phyloP scores from a whole-genome alignment of 2,329 filamentous ascomycete species.

The Fusarium caatingaense region DNA sequence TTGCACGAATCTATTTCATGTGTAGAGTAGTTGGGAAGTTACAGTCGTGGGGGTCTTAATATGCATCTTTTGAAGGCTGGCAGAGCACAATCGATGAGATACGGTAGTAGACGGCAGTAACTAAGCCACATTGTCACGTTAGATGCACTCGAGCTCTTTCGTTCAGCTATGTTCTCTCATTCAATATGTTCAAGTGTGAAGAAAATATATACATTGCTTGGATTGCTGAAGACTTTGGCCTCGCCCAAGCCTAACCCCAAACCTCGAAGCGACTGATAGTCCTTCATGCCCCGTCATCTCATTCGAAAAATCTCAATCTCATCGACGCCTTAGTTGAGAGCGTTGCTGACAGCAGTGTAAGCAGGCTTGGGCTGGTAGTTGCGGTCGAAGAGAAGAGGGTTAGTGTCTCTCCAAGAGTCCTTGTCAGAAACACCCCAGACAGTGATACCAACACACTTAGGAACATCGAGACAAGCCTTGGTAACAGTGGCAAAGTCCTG shows the following conservation, averaged over 20 bases:
- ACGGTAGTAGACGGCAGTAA: fast-evolving
- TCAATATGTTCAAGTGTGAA: constrained; percentile 1
- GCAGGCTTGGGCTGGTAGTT: constrained; percentile 63
- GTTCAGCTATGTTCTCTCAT: neutral
- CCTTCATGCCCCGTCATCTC: neutral
- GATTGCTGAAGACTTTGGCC: neutral
- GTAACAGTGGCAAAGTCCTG: constrained; percentile 69
- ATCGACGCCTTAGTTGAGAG: neutral
- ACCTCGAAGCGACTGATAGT: neutral
- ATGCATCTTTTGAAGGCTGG: too few relatives aligned
- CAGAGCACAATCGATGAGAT: neutral
- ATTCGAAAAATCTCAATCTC: too few relatives aligned
- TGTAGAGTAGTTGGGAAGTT: too few relatives aligned
- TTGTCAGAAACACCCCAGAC: constrained; percentile 67
- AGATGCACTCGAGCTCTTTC: too few relatives aligned
- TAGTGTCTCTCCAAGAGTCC: constrained; percentile 48
- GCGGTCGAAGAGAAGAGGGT: constrained; percentile 65
- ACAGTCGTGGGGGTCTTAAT: too few relatives aligned
- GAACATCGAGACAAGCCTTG: constrained; percentile 67
- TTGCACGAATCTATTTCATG: too few relatives aligned
- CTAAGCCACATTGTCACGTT: fast-evolving
- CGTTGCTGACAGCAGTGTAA: constrained; percentile 55
- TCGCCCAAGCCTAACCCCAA: neutral
- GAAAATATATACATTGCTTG: constrained; percentile 8
- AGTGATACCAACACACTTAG: constrained; percentile 73